These are phyloP conservation scores for Calonectria honghensis DNA, from an alignment of 2,329 filamentous ascomycete genomes.

Conservation along the genomic window DNA sequence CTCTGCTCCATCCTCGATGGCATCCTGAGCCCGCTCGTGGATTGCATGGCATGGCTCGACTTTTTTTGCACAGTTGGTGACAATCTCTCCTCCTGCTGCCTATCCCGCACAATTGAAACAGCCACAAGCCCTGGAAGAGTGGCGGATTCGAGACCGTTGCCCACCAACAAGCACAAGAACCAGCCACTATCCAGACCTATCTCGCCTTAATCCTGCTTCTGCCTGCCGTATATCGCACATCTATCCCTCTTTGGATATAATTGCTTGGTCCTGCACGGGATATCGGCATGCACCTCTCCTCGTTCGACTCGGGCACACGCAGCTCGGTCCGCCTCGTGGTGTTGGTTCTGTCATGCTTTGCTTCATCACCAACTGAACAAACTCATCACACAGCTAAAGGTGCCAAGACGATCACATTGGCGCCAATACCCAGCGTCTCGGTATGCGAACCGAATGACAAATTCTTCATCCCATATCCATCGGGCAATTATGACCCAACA, in stretches of 20 bases:
- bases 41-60: neutral
- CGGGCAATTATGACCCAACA: neutral
- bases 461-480: constrained; percentile 3
- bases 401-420: neutral
- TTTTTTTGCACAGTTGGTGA: constrained; percentile 5
- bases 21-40: neutral
- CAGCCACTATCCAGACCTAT: neutral
- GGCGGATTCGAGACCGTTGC: neutral
- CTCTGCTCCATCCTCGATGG: constrained; percentile 11
- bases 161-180: neutral
- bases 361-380: neutral
- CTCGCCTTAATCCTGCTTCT: neutral
- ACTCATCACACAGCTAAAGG: neutral
- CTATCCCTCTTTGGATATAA: neutral
- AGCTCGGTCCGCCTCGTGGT: neutral
- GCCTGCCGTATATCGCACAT: neutral
- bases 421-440: neutral
- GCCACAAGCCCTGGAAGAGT: neutral
- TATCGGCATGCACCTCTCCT: neutral
- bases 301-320: neutral
- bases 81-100: neutral
- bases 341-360: neutral
- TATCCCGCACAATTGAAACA: constrained; percentile 6
- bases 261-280: neutral
- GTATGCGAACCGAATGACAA: neutral